phyloP scores from a whole-genome alignment of 805 yeast genomes.

The Zygosaccharomyces bailii region DNA sequence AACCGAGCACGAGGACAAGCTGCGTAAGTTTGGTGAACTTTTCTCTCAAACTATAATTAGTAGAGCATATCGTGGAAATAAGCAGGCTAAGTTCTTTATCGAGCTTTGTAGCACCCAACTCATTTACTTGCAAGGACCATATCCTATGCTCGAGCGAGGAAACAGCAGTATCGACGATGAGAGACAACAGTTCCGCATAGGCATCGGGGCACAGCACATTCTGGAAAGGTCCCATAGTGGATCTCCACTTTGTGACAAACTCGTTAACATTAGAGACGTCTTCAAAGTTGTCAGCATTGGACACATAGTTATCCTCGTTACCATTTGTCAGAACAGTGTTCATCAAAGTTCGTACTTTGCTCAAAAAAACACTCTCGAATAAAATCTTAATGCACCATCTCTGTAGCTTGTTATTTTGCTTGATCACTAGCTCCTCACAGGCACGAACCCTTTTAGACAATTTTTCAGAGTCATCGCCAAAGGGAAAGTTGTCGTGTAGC shows the following conservation, averaged over 20 bases:
- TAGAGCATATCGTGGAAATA: conserved; percentile 69
- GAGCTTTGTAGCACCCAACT: conserved; percentile 74
- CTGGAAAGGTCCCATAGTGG: conserved; percentile 60
- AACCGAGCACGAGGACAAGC: conserved; percentile 72
- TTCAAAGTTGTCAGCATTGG: conserved; percentile 36
- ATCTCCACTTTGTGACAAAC: conserved; percentile 64
- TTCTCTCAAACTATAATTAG: conserved; percentile 70
- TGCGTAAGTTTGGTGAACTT: conserved; percentile 80
- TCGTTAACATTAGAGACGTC: conserved; percentile 39
- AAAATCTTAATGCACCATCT: conserved; percentile 43
- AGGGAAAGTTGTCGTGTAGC: conserved; percentile 39
- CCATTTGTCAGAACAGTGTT: conserved; percentile 40
- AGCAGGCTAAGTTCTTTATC: conserved; percentile 78
- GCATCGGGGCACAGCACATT: conserved; percentile 54
- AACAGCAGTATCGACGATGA: conserved; percentile 54
- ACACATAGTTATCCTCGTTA: conserved; percentile 25
- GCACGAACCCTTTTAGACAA: conserved; percentile 29
- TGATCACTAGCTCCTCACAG: conserved; percentile 25
- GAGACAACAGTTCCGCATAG: conserved; percentile 45
- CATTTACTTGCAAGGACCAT: conserved; percentile 68
- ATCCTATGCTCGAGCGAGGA: conserved; percentile 60
- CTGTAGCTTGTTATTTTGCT: conserved; percentile 33
- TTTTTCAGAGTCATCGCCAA: conserved; percentile 35
- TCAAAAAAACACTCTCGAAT: conserved; percentile 37
- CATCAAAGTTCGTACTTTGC: conserved; percentile 42